A percentile compares a stretch with the other conserved stretches of the same genome.
Conservation (phyloP, 139 green algal genomes). For the Coccomyxa sp. region DNA sequence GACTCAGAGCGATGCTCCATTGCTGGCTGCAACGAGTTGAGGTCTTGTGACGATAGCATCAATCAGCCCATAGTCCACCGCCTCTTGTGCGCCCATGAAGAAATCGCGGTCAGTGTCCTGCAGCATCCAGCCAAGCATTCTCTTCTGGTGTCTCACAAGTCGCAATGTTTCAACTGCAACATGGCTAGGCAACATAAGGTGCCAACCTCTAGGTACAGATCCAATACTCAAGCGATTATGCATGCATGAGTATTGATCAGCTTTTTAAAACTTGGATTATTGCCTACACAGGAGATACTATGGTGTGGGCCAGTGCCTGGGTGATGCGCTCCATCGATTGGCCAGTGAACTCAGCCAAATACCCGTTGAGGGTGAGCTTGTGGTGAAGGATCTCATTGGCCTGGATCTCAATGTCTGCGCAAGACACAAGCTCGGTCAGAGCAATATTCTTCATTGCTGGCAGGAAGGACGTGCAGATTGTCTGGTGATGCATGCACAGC, state of each 20-base stretch:
- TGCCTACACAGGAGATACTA: too few species aligned
- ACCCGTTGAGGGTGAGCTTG: conserved; percentile 98
- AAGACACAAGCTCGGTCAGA: neutral
- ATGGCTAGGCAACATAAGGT: too few species aligned
- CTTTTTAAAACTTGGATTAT: too few species aligned
- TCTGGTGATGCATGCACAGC: too few species aligned
- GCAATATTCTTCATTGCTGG: neutral
- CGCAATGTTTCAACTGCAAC: too few species aligned
- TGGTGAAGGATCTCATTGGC: conserved; percentile 99
- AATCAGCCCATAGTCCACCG: conserved; percentile 95
- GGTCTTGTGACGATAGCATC: conserved; percentile 77
- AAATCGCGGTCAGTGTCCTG: conserved; percentile 85
- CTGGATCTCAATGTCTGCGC: conserved; percentile 97
- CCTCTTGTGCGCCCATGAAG: conserved; percentile 94
- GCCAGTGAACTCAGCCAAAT: conserved; percentile 95
- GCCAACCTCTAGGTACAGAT: too few species aligned
- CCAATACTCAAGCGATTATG: neutral
- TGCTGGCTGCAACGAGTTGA: conserved; percentile 18
- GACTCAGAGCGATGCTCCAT: neutral
- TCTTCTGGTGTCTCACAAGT: neutral
- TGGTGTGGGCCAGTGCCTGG: conserved; percentile 16
- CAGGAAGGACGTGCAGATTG: too few species aligned
- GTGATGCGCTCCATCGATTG: conserved; percentile 94
- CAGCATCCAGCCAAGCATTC: neutral
- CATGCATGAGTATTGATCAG: neutral